Evolutionary conservation across 176 grass and related monocot species (phyloP).

Genomic region (Lolium perenne): DNA sequence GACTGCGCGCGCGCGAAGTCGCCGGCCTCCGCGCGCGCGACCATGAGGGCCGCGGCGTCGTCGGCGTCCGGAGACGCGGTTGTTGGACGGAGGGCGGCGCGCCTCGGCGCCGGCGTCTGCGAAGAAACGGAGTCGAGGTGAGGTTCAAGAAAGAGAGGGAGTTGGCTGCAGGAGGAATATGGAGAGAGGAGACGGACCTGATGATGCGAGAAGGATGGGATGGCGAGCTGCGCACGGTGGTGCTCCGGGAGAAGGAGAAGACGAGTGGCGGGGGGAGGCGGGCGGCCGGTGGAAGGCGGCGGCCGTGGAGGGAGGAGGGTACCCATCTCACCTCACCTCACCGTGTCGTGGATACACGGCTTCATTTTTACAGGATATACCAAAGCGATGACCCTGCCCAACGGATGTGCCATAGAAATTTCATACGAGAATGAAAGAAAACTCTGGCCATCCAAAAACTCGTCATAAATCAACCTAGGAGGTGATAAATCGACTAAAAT

Average conservation of each 20-base stretch:
- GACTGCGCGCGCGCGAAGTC: slow-evolving; percentile 62
- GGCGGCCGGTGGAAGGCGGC: neutral
- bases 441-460: no score
- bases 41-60: slow-evolving; percentile 49
- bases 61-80: neutral
- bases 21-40: slow-evolving; percentile 66
- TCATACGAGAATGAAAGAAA: no score
- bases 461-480: no score
- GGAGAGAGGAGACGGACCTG: neutral
- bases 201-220: neutral
- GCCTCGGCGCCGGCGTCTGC: neutral
- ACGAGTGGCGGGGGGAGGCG: neutral
- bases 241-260: neutral
- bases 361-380: no score
- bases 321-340: slow-evolving; percentile 30
- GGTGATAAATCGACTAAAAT: no score
- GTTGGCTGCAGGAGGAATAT: neutral
- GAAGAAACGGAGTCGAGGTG: neutral
- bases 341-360: neutral
- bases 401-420: no score
- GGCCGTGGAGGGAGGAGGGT: slow-evolving; percentile 26
- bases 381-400: no score
- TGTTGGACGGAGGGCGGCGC: neutral
- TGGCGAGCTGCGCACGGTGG: neutral
- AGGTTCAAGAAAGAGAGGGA: neutral